Evolutionary conservation across 257 asterid genomes (phyloP).

Genomic region (Ligustrum vulgare): DNA sequence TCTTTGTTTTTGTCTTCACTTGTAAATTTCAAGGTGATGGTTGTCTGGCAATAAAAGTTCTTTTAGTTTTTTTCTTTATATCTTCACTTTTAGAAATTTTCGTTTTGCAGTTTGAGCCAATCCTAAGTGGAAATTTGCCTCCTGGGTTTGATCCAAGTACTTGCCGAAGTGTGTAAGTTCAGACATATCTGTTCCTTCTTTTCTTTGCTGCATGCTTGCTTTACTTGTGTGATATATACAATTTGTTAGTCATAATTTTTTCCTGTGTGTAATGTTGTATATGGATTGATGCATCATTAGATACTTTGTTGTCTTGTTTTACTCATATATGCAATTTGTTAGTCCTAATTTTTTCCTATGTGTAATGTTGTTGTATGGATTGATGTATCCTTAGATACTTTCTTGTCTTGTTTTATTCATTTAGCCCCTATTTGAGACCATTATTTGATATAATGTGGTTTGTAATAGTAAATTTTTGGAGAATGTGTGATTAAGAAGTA

Average conservation of each 20-base stretch:
- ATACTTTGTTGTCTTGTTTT: too few relatives aligned
- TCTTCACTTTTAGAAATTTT: slow-evolving; percentile 23
- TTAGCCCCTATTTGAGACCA: too few relatives aligned
- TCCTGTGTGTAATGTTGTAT: neutral
- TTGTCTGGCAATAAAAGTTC: slow-evolving; percentile 23
- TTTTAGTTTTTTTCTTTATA: slow-evolving; percentile 29
- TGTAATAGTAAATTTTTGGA: too few relatives aligned
- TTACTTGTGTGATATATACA: slow-evolving; percentile 11
- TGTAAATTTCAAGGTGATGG: slow-evolving; percentile 21
- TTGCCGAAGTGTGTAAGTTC: slow-evolving; percentile 95
- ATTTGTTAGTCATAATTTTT: neutral
- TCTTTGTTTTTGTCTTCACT: neutral
- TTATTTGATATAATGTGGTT: too few relatives aligned
- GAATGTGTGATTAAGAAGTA: too few relatives aligned
- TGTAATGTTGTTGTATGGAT: slow-evolving; percentile 1
- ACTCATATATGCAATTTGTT: slow-evolving; percentile 6
- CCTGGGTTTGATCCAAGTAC: slow-evolving; percentile 98
- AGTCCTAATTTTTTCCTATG: neutral
- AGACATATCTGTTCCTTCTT: slow-evolving; percentile 16
- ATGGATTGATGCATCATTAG: too few relatives aligned
- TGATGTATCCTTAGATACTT: slow-evolving; percentile 5
- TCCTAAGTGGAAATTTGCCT: slow-evolving; percentile 96
- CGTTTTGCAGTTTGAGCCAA: slow-evolving; percentile 86
- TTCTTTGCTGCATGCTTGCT: slow-evolving; percentile 22
- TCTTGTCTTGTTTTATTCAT: slow-evolving; percentile 3